These are phyloP conservation scores for Malus sieversii DNA, from an alignment of 306 rosid species.

Conservation along the genomic window DNA sequence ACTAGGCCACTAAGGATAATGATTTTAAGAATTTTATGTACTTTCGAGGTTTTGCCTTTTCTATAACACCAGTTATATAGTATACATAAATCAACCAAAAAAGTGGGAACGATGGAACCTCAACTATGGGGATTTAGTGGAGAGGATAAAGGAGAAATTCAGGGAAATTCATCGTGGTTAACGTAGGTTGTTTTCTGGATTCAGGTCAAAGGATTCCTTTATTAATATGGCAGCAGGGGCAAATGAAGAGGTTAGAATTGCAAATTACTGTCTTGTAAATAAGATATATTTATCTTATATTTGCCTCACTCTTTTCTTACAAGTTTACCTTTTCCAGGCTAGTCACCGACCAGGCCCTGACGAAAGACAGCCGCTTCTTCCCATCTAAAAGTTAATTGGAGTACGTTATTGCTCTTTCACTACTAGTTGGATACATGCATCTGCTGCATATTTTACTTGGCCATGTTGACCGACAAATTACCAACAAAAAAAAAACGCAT, in stretches of 20 bases:
- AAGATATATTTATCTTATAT: background rate
- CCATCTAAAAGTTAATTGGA: conserved; percentile 39
- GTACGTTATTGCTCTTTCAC: background rate
- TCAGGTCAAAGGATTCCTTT: conserved; percentile 81
- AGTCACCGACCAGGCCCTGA: conserved; percentile 63
- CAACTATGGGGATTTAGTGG: background rate
- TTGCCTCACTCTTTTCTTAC: background rate
- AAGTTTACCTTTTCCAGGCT: conserved; percentile 46
- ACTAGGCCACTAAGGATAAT: background rate
- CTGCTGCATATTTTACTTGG: background rate
- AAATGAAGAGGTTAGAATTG: conserved; percentile 71
- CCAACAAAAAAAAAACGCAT: background rate
- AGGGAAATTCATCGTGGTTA: background rate
- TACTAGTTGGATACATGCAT: background rate
- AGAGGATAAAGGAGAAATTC: background rate
- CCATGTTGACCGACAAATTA: background rate
- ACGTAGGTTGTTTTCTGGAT: background rate
- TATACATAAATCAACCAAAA: background rate
- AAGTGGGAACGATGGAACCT: background rate
- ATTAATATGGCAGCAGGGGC: conserved; percentile 94
- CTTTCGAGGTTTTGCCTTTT: background rate
- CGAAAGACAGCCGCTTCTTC: conserved; percentile 94
- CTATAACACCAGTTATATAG: background rate
- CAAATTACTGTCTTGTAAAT: background rate
- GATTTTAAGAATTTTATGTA: background rate